These are phyloP conservation scores for Erythrobasidium hasegawianum DNA, from an alignment of 1,284 basidiomycete genomes.

Conservation along the genomic window DNA sequence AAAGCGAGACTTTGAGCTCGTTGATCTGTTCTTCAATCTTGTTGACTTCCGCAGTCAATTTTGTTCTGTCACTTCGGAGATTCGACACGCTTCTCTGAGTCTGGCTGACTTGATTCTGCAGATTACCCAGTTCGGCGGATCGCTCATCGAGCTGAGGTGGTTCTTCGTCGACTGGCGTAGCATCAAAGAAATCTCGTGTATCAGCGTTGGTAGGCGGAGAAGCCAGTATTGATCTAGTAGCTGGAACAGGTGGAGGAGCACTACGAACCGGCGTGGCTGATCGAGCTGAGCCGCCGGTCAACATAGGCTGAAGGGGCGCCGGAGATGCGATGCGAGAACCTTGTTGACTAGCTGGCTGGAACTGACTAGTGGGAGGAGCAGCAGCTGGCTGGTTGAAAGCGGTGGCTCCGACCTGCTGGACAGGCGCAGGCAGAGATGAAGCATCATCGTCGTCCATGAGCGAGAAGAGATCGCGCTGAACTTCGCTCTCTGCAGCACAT, in stretches of 20 bases:
- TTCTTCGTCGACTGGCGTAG: conserved; percentile 20
- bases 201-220: not conserved
- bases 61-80: conserved; percentile 47
- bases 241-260: conserved; percentile 17
- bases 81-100: conserved; percentile 57
- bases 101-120: conserved; percentile 76
- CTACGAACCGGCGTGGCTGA: conserved; percentile 7
- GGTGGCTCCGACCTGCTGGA: conserved; percentile 54
- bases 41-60: conserved; percentile 52
- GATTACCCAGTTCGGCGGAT: conserved; percentile 75
- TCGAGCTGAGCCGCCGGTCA: conserved; percentile 21
- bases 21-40: conserved; percentile 61
- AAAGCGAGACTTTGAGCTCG: conserved; percentile 51
- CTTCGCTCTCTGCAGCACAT: conserved; percentile 39
- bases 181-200: conserved; percentile 10
- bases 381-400: conserved; percentile 40
- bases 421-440: conserved; percentile 54
- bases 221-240: not conserved
- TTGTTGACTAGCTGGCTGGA: not conserved
- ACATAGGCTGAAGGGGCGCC: conserved; percentile 34
- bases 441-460: conserved; percentile 67
- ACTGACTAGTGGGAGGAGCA: not conserved
- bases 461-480: conserved; percentile 51
- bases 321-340: conserved; percentile 15
- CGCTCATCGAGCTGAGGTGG: conserved; percentile 49